Evolutionary conservation across 2,329 filamentous ascomycete species (phyloP).

Genomic region (Rugonectria rugulosa): DNA sequence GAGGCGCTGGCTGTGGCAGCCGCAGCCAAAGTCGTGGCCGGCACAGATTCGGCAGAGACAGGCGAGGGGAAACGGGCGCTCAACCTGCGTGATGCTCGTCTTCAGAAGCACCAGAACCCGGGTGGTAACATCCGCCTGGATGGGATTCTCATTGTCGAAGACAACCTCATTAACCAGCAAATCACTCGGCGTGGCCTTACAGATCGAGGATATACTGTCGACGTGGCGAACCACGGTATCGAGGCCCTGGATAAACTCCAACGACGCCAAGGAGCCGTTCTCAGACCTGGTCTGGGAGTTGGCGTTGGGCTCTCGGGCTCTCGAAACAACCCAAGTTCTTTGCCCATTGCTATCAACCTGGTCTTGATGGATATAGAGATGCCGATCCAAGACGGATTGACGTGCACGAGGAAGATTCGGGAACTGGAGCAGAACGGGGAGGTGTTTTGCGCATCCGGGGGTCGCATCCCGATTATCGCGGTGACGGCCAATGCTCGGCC

Average conservation of each 20-base stretch:
- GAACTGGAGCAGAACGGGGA: slow-evolving; percentile 63
- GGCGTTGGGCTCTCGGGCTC: slow-evolving; percentile 15
- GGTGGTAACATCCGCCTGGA: slow-evolving; percentile 43
- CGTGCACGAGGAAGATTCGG: slow-evolving; percentile 70
- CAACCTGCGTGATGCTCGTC: slow-evolving; percentile 28
- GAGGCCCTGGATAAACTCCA: slow-evolving; percentile 61
- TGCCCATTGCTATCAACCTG: slow-evolving; percentile 57
- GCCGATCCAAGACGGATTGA: slow-evolving; percentile 76
- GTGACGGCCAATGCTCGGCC: slow-evolving; percentile 73
- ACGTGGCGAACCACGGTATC: slow-evolving; percentile 64
- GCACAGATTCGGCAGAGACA: slow-evolving; percentile 28
- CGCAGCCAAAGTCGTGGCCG: slow-evolving; percentile 42
- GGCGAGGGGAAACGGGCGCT: slow-evolving; percentile 27
- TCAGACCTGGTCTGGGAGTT: slow-evolving; percentile 24
- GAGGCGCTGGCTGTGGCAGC: slow-evolving; percentile 51
- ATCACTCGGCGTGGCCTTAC: slow-evolving; percentile 60
- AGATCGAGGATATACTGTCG: slow-evolving; percentile 57
- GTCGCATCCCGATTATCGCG: slow-evolving; percentile 68
- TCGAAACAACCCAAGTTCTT: slow-evolving; percentile 22
- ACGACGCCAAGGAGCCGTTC: slow-evolving; percentile 29
- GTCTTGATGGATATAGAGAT: slow-evolving; percentile 82
- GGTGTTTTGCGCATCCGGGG: slow-evolving; percentile 53
- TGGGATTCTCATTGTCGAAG: slow-evolving; percentile 64
- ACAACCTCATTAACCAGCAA: slow-evolving; percentile 68
- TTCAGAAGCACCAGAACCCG: slow-evolving; percentile 36